A percentile compares a stretch with the other conserved stretches of the same genome.
phyloP scores from a whole-genome alignment of 1,139 yeast genomes.

The Schwanniomyces etchellsii region DNA sequence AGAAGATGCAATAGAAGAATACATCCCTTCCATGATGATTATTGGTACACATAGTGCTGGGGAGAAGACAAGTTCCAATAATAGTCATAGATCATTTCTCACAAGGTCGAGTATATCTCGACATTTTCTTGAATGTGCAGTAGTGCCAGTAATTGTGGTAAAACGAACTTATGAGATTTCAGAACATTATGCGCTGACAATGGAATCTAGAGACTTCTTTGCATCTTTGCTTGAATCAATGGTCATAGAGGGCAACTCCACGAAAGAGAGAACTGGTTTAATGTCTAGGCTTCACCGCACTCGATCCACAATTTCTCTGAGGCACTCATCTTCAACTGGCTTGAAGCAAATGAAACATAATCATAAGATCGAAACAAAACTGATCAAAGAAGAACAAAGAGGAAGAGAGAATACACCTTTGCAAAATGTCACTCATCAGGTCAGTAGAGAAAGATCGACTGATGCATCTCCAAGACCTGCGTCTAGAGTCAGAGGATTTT shows the following conservation, averaged over 20 bases:
- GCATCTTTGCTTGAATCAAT: conserved; percentile 22
- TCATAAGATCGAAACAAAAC: too few relatives aligned
- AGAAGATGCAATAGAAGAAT: conserved; percentile 52
- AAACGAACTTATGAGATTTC: conserved; percentile 46
- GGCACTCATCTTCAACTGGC: too few relatives aligned
- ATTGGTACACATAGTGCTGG: conserved; percentile 53
- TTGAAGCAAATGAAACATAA: too few relatives aligned
- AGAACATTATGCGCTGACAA: conserved; percentile 20
- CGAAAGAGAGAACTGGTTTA: conserved; percentile 11
- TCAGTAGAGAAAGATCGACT: conserved; percentile 2
- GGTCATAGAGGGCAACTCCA: conserved; percentile 14
- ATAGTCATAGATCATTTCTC: conserved; percentile 29
- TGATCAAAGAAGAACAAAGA: conserved; percentile 9
- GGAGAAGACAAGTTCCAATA: conserved; percentile 20
- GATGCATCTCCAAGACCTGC: conserved; percentile 10
- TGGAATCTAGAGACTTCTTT: conserved; percentile 27
- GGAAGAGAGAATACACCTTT: conserved; percentile 7
- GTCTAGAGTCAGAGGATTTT: conserved; percentile 13
- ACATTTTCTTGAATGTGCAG: conserved; percentile 60
- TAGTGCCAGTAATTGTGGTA: conserved; percentile 65
- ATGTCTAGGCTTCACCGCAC: background rate
- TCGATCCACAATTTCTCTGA: background rate
- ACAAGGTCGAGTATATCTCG: conserved; percentile 21
- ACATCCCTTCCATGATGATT: conserved; percentile 59
- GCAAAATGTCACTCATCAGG: conserved; percentile 3